phyloP scores from a whole-genome alignment of 169 alveolate genomes.

The Toxoplasma gondii region DNA sequence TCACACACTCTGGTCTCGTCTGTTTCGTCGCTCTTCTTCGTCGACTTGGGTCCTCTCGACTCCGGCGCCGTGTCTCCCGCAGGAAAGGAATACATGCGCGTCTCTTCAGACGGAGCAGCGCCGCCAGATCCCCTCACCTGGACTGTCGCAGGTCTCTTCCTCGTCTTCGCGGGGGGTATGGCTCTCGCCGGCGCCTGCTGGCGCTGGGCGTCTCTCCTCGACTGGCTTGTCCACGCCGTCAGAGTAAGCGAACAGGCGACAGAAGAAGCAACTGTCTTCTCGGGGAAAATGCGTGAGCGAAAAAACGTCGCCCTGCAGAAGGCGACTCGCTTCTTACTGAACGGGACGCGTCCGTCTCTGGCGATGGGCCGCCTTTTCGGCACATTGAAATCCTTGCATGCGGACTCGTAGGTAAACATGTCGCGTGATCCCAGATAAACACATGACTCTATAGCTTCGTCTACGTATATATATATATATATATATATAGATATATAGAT shows the following conservation, averaged over 20 bases:
- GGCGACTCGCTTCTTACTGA: too few species aligned
- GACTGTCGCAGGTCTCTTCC: background rate
- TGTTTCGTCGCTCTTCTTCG: background rate
- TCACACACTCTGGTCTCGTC: background rate
- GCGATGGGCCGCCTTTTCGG: too few species aligned
- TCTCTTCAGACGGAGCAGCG: background rate
- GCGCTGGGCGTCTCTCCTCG: background rate
- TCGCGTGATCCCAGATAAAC: background rate
- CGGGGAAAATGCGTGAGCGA: too few species aligned
- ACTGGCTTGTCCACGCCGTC: background rate
- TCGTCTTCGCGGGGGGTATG: constrained; percentile 10
- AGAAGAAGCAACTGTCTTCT: background rate
- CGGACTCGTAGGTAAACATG: background rate
- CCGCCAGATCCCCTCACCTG: background rate
- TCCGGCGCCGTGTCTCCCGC: too few species aligned
- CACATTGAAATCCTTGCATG: too few species aligned
- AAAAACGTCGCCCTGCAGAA: too few species aligned
- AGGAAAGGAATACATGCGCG: too few species aligned
- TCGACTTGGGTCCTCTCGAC: background rate
- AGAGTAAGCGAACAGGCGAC: background rate
- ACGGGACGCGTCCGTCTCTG: too few species aligned
- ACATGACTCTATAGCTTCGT: background rate
- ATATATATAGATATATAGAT: background rate
- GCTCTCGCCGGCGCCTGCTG: background rate
- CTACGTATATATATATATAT: background rate